phyloP scores from a whole-genome alignment of 257 asterid genomes.

The Solanum neorickii region DNA sequence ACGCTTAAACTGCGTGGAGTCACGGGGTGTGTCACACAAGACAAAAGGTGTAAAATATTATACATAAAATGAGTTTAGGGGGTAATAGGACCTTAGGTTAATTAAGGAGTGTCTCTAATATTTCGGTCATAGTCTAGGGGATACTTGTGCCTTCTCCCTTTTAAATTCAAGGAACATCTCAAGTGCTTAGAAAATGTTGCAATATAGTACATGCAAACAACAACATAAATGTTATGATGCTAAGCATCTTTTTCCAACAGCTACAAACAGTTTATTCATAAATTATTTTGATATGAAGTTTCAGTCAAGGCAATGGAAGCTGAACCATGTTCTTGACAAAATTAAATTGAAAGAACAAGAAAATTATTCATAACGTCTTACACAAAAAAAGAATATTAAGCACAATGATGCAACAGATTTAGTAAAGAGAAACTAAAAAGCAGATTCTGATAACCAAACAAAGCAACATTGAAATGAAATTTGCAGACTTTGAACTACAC shows the following conservation, averaged over 20 bases:
- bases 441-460: not conserved
- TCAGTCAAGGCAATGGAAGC: too few species aligned
- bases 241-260: not conserved
- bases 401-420: not conserved
- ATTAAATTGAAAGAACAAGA: not conserved
- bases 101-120: too few species aligned
- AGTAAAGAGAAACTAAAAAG: not conserved
- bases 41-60: too few species aligned
- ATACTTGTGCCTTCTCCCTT: too few species aligned
- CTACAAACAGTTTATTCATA: not conserved
- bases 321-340: not conserved
- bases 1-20: too few species aligned
- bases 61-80: too few species aligned
- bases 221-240: not conserved
- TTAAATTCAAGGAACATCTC: not conserved
- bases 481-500: not conserved
- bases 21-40: too few species aligned
- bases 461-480: not conserved
- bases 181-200: not conserved
- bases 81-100: too few species aligned
- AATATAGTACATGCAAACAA: not conserved
- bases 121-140: too few species aligned
- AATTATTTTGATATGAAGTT: not conserved
- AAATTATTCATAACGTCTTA: not conserved
- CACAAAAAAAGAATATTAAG: not conserved